These are phyloP conservation scores for Pinus albicaulis DNA, from an alignment of 75 land plant genomes.

Conservation along the genomic window DNA sequence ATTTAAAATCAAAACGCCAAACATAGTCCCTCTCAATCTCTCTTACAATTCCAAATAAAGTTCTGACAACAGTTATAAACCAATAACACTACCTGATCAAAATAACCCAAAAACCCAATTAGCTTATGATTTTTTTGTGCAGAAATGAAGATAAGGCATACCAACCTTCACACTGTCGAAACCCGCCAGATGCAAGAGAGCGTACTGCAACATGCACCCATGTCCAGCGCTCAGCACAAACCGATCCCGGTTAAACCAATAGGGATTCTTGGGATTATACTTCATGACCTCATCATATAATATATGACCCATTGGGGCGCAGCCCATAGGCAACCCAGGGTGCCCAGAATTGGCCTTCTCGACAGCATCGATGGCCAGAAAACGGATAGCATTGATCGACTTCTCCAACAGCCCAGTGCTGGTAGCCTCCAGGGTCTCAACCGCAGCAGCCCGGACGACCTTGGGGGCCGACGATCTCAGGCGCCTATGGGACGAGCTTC, in stretches of 20 bases:
- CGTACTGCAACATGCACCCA: conserved; percentile 51
- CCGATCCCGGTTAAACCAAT: conserved; percentile 46
- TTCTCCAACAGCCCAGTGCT: conserved; percentile 22
- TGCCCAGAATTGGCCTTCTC: conserved; percentile 54
- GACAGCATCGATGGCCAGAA: conserved; percentile 45
- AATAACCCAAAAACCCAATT: neutral
- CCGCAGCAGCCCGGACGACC: conserved; percentile 27
- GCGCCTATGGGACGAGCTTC: neutral
- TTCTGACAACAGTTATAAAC: no score
- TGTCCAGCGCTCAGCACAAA: conserved; percentile 49
- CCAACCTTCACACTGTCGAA: conserved; percentile 33
- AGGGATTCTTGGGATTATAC: conserved; percentile 42
- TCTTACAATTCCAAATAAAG: no score
- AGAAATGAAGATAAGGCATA: conserved; percentile 1
- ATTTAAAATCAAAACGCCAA: no score
- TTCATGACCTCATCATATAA: conserved; percentile 44
- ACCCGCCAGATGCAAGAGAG: conserved; percentile 40
- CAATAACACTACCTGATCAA: no score
- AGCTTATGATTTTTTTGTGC: neutral
- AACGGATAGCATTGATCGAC: conserved; percentile 42
- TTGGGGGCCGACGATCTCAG: neutral
- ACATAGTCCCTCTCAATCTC: no score
- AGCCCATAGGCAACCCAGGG: conserved; percentile 52
- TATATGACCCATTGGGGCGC: conserved; percentile 44
- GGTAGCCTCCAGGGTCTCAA: conserved; percentile 26